Base-by-base conservation (phyloP, 305 asterid genomes). In the Fraxinus xanthoxyloides region DNA sequence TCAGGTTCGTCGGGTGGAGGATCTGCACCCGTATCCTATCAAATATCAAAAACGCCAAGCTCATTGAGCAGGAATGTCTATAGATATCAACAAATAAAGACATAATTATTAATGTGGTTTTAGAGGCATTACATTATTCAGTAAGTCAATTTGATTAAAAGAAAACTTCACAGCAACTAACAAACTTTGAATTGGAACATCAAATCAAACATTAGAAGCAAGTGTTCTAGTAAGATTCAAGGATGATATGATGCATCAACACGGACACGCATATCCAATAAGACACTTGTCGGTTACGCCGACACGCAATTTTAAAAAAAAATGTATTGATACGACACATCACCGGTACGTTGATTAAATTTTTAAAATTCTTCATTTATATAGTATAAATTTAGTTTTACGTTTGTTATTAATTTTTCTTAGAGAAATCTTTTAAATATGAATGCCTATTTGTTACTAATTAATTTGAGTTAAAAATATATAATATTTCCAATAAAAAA, bases 1-100 rank as follows among this genome's bases (percentile, higher is more conserved):
- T 87, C 82, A 75, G 75, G 79, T 70, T 84, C 93, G 84, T 86
- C 84, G 32, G 77, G 77, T 34, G 85, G 74, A 83, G 85, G 89
- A 83, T 87, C 91, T 82, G 76, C 86, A 87, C 84, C 65, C 82
- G 85, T 78, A 78, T 89, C 96, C 99, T 97, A 88, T 80, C 80
- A 83, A 63, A 81, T 75, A 79, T 24, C 63, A 82, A 77, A 82
- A 82, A 24, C 35, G 35, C 56, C 85, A 46, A 78, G 43, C 32
- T 81, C 75, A 79, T 77, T 79, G 78, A 36, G 61, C 61, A 77
- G 21, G 46, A 79, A 74, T 56, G 54, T 65, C 59, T 30, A 24
- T 72, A 83, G 26, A 51, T 43, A 77, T 59, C 75, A 32, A 10
- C 48, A 77, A 77, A 56, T 12, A 77, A 23, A 51, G 19, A 30